These are phyloP conservation scores for Yamadazyma dushanensis DNA, from an alignment of 1,139 yeast species.

Conservation along the genomic window DNA sequence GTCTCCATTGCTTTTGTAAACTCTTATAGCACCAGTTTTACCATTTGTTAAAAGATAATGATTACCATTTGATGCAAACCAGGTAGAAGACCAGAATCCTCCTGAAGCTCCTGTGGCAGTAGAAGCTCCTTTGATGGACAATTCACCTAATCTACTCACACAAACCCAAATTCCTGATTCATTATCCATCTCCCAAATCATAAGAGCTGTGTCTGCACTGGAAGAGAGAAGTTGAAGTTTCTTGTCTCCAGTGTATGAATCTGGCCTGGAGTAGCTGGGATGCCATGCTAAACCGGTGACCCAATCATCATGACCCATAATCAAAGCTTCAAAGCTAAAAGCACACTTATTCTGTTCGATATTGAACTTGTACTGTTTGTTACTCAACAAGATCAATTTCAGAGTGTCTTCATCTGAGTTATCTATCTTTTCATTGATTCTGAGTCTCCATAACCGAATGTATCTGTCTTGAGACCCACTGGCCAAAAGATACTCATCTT, in stretches of 20 bases:
- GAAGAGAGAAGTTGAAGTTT: conserved; percentile 71
- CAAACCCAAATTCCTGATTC: conserved; percentile 92
- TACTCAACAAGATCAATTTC: conserved; percentile 56
- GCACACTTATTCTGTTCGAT: conserved; percentile 44
- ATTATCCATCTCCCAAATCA: conserved; percentile 93
- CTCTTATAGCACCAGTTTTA: conserved; percentile 89
- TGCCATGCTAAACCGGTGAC: conserved; percentile 85
- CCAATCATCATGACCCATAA: conserved; percentile 99
- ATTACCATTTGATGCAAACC: conserved; percentile 51
- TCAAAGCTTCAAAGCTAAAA: conserved; percentile 83
- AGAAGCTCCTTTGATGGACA: conserved; percentile 93
- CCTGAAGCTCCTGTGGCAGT: conserved; percentile 99
- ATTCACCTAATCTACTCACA: conserved; percentile 78
- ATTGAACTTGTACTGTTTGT: conserved; percentile 61
- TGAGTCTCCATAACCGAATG: conserved; percentile 80
- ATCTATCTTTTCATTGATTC: conserved; percentile 56
- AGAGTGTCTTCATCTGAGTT: conserved; percentile 55
- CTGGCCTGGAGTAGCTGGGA: conserved; percentile 28
- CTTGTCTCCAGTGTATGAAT: conserved; percentile 16
- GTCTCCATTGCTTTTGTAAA: conserved; percentile 53
- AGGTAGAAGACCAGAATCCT: conserved; percentile 90
- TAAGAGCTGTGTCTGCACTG: conserved; percentile 90
- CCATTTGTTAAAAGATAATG: conserved; percentile 73
- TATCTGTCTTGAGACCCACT: conserved; percentile 90
- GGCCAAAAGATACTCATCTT: conserved; percentile 63